Evolutionary conservation across 83 land plant species (phyloP).

Genomic region (Diphasiastrum complanatum): DNA sequence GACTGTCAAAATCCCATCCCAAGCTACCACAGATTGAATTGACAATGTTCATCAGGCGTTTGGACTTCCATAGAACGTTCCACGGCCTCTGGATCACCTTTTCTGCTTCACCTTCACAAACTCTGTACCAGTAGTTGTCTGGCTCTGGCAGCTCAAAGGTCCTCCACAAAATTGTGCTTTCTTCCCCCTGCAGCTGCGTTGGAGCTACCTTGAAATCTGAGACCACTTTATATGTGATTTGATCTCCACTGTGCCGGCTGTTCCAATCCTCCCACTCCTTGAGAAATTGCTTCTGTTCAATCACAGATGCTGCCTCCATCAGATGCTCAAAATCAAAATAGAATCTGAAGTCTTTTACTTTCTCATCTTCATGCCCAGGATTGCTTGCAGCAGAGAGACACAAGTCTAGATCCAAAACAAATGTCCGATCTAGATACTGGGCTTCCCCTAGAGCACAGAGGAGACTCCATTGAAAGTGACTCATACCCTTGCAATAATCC

Average conservation of each 20-base stretch:
- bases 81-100: slow-evolving; percentile 81
- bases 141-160: slow-evolving; percentile 67
- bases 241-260: slow-evolving; percentile 37
- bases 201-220: slow-evolving; percentile 60
- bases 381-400: slow-evolving; percentile 60
- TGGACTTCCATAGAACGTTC: slow-evolving; percentile 86
- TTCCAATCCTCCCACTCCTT: slow-evolving; percentile 65
- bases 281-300: slow-evolving; percentile 77
- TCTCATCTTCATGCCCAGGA: slow-evolving; percentile 54
- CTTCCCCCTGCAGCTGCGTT: slow-evolving; percentile 48
- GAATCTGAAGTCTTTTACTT: slow-evolving; percentile 75
- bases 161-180: slow-evolving; percentile 63
- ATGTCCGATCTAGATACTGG: slow-evolving; percentile 73
- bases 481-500: slow-evolving; percentile 87
- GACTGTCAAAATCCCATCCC: slow-evolving; percentile 87
- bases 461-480: slow-evolving; percentile 81
- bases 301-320: slow-evolving; percentile 55
- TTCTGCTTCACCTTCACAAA: slow-evolving; percentile 89
- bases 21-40: slow-evolving; percentile 54
- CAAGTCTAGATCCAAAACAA: slow-evolving; percentile 72
- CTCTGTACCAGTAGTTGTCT: slow-evolving; percentile 86
- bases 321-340: slow-evolving; percentile 90
- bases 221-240: slow-evolving; percentile 33
- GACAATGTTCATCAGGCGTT: slow-evolving; percentile 71
- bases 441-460: slow-evolving; percentile 90